Percentiles rank a stretch among this genome's conserved stretches.
Conservation (phyloP, 1,284 basidiomycete genomes). For the Takashimella koratensis region DNA sequence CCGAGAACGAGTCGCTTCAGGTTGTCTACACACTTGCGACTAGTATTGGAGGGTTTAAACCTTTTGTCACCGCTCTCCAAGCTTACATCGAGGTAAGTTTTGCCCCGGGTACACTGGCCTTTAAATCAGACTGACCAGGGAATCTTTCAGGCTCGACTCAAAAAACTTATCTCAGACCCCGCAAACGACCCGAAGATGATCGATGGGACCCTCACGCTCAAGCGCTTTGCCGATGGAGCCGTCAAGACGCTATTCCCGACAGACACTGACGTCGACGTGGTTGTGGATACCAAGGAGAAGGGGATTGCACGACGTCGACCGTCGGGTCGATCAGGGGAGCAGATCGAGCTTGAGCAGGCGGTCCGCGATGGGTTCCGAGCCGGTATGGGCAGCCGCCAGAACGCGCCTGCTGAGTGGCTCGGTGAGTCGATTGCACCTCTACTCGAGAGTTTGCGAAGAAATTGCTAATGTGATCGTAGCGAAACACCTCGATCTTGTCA, state of each 20-base stretch:
- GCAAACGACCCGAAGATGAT: slow-evolving; percentile 70
- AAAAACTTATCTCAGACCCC: slow-evolving; percentile 48
- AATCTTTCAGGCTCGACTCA: slow-evolving; percentile 51
- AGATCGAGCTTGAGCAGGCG: slow-evolving; percentile 45
- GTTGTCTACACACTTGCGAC: slow-evolving; percentile 58
- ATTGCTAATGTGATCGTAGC: slow-evolving; percentile 51
- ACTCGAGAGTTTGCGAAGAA: background rate
- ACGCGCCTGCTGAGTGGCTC: slow-evolving; percentile 90
- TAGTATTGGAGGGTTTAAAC: slow-evolving; percentile 56
- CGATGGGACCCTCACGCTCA: slow-evolving; percentile 66
- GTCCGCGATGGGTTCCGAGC: slow-evolving; percentile 68
- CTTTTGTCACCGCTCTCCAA: slow-evolving; percentile 63
- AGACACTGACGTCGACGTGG: slow-evolving; percentile 2
- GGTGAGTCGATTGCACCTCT: slow-evolving; percentile 32
- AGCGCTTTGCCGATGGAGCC: slow-evolving; percentile 59
- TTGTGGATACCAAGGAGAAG: slow-evolving; percentile 2
- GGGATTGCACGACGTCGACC: background rate
- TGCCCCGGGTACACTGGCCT: slow-evolving; percentile 27
- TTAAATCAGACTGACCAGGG: background rate
- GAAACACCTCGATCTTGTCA: slow-evolving; percentile 77
- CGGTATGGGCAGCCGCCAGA: slow-evolving; percentile 75
- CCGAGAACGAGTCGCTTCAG: slow-evolving; percentile 55
- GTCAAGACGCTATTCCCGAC: slow-evolving; percentile 55
- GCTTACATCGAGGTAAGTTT: slow-evolving; percentile 51
- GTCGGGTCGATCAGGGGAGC: slow-evolving; percentile 1